Percentiles rank a stretch among this genome's conserved stretches.
phyloP scores from a whole-genome alignment of 768 basidiomycete genomes.

The Dioszegia aurantiaca region DNA sequence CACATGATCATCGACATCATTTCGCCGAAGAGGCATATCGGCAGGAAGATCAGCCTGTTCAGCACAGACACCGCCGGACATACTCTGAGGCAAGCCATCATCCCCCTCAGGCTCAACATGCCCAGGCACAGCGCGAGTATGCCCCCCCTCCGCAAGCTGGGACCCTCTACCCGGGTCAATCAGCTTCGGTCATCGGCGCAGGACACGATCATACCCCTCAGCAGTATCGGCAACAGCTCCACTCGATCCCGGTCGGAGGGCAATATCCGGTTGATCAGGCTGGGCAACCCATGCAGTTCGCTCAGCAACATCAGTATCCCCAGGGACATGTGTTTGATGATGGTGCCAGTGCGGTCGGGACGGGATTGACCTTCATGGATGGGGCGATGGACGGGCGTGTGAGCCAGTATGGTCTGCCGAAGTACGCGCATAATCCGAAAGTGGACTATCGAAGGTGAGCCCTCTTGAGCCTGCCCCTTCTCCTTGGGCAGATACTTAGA shows the following conservation, averaged over 20 bases:
- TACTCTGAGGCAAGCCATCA: not conserved
- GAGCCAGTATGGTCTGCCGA: conserved; percentile 44
- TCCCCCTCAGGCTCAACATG: conserved; percentile 5
- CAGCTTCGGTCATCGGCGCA: conserved; percentile 5
- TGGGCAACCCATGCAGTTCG: conserved; percentile 1
- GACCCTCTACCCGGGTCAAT: conserved; percentile 9
- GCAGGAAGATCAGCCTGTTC: not conserved
- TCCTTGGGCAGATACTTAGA: no score
- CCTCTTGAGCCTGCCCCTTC: not conserved
- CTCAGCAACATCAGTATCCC: not conserved
- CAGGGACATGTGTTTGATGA: conserved; percentile 29
- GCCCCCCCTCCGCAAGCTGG: conserved; percentile 8
- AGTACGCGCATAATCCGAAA: conserved; percentile 37
- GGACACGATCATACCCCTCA: not conserved
- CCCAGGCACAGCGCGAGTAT: conserved; percentile 8
- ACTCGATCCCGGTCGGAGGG: not conserved
- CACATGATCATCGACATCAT: not conserved
- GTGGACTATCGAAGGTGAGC: conserved; percentile 41
- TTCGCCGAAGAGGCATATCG: conserved; percentile 4
- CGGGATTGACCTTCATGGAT: conserved; percentile 44
- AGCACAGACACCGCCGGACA: not conserved
- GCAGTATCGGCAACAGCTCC: not conserved
- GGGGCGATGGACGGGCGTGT: conserved; percentile 36
- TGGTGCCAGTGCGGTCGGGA: conserved; percentile 36
- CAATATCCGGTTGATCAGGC: no score